Evolutionary conservation across 768 basidiomycete species (phyloP).

Genomic region (Austroboletus festivus): DNA sequence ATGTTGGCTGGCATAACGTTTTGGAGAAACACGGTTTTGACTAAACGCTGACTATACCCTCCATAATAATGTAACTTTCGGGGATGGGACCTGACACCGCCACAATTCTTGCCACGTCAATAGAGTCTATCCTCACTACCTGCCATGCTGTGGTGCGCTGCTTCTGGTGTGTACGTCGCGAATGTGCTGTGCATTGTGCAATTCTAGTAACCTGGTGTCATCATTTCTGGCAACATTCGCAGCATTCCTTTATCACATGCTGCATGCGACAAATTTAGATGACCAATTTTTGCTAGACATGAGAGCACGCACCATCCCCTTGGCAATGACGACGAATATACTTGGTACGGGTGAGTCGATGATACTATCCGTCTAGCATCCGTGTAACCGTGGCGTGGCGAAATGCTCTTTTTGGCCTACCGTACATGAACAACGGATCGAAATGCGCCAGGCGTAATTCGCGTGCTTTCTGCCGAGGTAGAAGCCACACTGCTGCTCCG

Average conservation of each 20-base stretch:
- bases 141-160: constrained; percentile 16
- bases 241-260: constrained; percentile 5
- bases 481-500: constrained; percentile 11
- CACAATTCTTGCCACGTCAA: no score
- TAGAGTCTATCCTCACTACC: no score
- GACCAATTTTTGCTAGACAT: neutral
- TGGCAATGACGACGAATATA: constrained; percentile 21
- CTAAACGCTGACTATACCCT: no score
- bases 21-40: no score
- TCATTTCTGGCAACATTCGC: constrained; percentile 9
- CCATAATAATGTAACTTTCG: no score
- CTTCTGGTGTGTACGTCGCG: constrained; percentile 13
- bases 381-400: neutral
- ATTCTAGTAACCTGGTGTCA: neutral
- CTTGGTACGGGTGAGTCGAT: constrained; percentile 18
- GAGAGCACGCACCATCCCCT: constrained; percentile 11
- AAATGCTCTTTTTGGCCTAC: constrained; percentile 13
- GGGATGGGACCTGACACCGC: no score
- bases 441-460: constrained; percentile 5
- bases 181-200: neutral
- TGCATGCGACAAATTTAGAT: neutral
- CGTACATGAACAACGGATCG: constrained; percentile 16
- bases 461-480: constrained; percentile 8
- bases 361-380: neutral
- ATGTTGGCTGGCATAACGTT: no score